Percentiles rank a stretch among this genome's conserved stretches.
phyloP scores from a whole-genome alignment of 768 basidiomycete species.

The Phylloporus sp. region DNA sequence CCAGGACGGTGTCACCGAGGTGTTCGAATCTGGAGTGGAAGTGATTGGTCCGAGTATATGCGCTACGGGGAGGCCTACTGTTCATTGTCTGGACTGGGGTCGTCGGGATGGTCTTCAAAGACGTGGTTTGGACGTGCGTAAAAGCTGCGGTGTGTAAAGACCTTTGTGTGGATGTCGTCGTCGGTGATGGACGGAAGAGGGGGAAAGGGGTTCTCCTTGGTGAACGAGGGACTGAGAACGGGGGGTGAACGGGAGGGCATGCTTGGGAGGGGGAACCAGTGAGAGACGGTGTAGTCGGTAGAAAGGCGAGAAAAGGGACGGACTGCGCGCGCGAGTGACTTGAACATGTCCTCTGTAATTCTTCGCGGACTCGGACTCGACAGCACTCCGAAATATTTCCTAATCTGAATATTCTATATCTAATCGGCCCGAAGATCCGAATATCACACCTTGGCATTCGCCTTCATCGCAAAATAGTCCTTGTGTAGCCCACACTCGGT shows the following conservation, averaged over 20 bases:
- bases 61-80: constrained; percentile 41
- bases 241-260: constrained; percentile 4
- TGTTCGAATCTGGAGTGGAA: constrained; percentile 55
- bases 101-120: constrained; percentile 69
- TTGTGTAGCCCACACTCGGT: constrained; percentile 95
- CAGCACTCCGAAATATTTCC: too few species aligned
- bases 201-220: constrained; percentile 38
- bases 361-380: too few species aligned
- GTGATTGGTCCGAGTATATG: not conserved
- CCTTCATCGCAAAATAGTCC: constrained; percentile 79
- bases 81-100: constrained; percentile 79
- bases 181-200: constrained; percentile 53
- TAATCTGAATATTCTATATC: too few species aligned
- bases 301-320: not conserved
- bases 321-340: too few species aligned
- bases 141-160: constrained; percentile 75
- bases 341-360: too few species aligned
- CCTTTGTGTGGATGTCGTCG: constrained; percentile 42
- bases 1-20: constrained; percentile 70
- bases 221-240: constrained; percentile 28
- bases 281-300: constrained; percentile 4
- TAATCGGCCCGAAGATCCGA: too few species aligned
- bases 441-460: constrained; percentile 44
- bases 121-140: constrained; percentile 65
- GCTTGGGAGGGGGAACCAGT: not conserved